phyloP scores from a whole-genome alignment of 1,284 basidiomycete species.

The Apiotrichum mycotoxinovorans region DNA sequence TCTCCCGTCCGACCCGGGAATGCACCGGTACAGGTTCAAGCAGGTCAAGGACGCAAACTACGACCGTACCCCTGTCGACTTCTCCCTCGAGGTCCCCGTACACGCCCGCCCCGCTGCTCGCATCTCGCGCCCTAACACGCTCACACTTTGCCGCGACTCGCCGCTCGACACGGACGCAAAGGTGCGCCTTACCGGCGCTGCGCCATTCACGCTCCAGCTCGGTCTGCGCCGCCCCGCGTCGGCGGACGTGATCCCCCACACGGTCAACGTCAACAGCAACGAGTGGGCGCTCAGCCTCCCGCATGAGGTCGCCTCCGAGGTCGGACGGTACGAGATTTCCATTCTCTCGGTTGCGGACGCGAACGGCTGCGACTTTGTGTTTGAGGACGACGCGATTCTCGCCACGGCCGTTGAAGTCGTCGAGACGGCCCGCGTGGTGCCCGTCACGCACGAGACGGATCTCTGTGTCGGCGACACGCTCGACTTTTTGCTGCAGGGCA shows the following conservation, averaged over 20 bases:
- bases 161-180: conserved; percentile 58
- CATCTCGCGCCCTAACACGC: conserved; percentile 65
- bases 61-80: conserved; percentile 51
- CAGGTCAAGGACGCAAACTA: conserved; percentile 86
- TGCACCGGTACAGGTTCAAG: conserved; percentile 82
- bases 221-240: conserved; percentile 70
- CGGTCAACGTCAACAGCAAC: conserved; percentile 59
- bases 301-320: conserved; percentile 65
- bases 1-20: conserved; percentile 72
- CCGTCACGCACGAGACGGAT: conserved; percentile 71
- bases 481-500: conserved; percentile 90
- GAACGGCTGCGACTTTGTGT: conserved; percentile 71
- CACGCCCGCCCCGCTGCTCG: conserved; percentile 69
- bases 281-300: conserved; percentile 75
- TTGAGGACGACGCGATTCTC: conserved; percentile 55
- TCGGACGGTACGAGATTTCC: conserved; percentile 73
- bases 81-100: conserved; percentile 74
- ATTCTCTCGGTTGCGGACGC: conserved; percentile 73
- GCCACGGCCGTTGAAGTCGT: conserved; percentile 81
- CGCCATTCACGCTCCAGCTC: conserved; percentile 78
- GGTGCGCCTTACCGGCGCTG: conserved; percentile 68
- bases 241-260: conserved; percentile 61
- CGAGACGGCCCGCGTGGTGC: conserved; percentile 87
- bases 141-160: conserved; percentile 67
- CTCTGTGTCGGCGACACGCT: conserved; percentile 87